Evolutionary conservation across 176 grass and related monocot species (phyloP).

Genomic region (Rhynchospora tenuis): DNA sequence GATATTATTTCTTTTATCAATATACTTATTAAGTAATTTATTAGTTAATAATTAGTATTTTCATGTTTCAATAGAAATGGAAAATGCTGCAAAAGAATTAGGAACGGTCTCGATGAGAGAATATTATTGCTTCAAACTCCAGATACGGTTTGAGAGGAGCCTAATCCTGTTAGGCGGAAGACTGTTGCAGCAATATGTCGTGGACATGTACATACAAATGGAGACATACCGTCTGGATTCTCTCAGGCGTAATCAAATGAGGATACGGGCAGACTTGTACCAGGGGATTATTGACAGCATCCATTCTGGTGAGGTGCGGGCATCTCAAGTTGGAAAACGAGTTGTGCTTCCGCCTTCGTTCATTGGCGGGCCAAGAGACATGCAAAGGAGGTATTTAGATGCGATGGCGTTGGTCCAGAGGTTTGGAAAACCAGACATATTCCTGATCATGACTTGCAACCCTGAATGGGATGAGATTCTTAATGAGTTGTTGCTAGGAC

Average conservation of each 20-base stretch:
- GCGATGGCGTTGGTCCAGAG: not conserved
- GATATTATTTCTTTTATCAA: no score
- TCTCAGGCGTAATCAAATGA: not conserved
- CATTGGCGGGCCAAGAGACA: constrained; percentile 3
- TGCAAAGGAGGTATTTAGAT: not conserved
- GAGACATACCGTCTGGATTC: not conserved
- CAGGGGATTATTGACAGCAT: not conserved
- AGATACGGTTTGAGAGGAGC: no score
- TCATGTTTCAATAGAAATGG: no score
- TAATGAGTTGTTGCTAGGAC: no score
- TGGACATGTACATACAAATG: no score
- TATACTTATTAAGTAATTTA: no score
- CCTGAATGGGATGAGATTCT: not conserved
- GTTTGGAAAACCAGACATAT: not conserved
- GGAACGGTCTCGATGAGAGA: no score
- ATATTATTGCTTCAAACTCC: no score
- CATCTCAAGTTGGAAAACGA: not conserved
- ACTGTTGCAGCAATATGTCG: no score
- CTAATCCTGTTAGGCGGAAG: no score
- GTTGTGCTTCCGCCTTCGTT: not conserved
- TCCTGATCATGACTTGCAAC: not conserved
- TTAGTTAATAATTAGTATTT: no score
- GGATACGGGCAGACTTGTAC: not conserved
- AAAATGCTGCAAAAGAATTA: no score
- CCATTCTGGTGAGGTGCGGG: not conserved